These are phyloP conservation scores for Diutina siamensis DNA, from an alignment of 1,139 yeast genomes.

Conservation along the genomic window DNA sequence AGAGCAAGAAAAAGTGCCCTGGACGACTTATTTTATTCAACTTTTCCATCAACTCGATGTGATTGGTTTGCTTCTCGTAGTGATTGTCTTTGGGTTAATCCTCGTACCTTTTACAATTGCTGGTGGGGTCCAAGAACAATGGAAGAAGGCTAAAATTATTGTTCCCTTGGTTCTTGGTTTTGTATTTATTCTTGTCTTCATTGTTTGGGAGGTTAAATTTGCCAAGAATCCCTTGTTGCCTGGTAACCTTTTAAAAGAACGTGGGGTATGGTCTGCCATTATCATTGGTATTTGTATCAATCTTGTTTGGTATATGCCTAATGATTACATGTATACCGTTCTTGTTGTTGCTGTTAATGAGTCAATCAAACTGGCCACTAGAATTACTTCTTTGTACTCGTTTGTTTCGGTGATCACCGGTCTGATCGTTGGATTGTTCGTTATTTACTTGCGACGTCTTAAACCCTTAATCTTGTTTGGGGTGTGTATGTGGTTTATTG, in stretches of 20 bases:
- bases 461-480: constrained; percentile 5
- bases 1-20: not conserved
- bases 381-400: constrained; percentile 51
- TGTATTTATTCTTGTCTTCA: constrained; percentile 1
- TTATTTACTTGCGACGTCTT: not conserved
- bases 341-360: constrained; percentile 52
- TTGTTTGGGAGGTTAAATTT: constrained; percentile 1
- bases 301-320: constrained; percentile 4
- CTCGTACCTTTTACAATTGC: constrained; percentile 6
- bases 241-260: not conserved
- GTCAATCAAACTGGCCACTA: constrained; percentile 47
- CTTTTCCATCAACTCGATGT: constrained; percentile 1
- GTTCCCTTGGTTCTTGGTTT: constrained; percentile 5
- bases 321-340: constrained; percentile 43
- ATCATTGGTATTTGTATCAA: constrained; percentile 4
- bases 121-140: constrained; percentile 1
- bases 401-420: constrained; percentile 58
- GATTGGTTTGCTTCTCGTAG: constrained; percentile 4
- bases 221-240: constrained; percentile 4
- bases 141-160: constrained; percentile 8
- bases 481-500: constrained; percentile 9
- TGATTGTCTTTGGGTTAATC: constrained; percentile 4
- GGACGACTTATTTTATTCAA: not conserved
- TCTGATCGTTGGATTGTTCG: constrained; percentile 18
- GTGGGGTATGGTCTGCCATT: constrained; percentile 4